Base-by-base conservation (phyloP, 2,329 filamentous ascomycete species). In the Cyanodermella asteris region DNA sequence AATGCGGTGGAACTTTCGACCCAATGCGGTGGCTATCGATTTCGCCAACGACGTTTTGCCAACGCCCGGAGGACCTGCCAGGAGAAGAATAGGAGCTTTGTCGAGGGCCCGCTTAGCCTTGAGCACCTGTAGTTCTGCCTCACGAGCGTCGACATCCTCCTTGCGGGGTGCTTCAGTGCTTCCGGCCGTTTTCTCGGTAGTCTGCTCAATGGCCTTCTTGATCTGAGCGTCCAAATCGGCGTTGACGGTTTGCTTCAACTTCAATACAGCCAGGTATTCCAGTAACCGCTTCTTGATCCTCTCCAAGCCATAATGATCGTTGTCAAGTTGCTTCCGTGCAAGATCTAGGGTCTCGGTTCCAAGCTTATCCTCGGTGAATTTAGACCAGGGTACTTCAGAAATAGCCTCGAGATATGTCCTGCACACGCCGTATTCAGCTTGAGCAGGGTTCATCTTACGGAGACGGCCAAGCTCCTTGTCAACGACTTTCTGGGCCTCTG, bases 211-310 rank as follows among this genome's bases (percentile, higher is more conserved):
- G 8, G 50, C 45, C 13, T 43, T 43, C 6, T 47, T 43, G 9
- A 91, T 78, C 44, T 91, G 72, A 14, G 66, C 64, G 27, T 91
- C 75, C 11, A 93, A 59, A 26, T 77, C 72, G 26, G 74, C 64
- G 35, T 94, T 93, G 33, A 84, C 71, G 13, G 75, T 71, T 44
- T 93, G 82, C 58, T 94, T 97, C 28, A 97, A 61, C 37, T 87
- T 75, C 26, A 97, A 59, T n/a, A 97, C 87, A 3, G 87, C 90
- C 21, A 97, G 60, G 43, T 97, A 97, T 46, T 94, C 90, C 5
- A 97, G 61, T 13, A 97, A 51, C 21, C 87, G 65, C 61, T 91
- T 93, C 65, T 97, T 97, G 42, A 97, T 84, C 49, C 84, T 90
- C 32, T 94, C 81, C 9, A 97, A 56, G 0, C 87, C 87, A 38